Evolutionary conservation across 2,329 filamentous ascomycete species (phyloP).

Genomic region (Pseudogymnoascus sp.): DNA sequence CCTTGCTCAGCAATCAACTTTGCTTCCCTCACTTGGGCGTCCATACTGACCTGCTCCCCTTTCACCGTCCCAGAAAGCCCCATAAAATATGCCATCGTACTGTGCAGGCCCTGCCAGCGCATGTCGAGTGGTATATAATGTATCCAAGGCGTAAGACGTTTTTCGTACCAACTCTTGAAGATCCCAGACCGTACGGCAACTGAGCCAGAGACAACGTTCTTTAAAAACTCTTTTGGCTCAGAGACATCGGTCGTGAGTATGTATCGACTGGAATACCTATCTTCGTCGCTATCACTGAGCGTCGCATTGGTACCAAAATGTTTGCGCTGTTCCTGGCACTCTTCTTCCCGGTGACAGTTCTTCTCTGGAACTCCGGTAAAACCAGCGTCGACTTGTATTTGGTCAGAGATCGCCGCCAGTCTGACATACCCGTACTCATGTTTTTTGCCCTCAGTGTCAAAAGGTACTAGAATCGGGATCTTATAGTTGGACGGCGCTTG

Average conservation of each 20-base stretch:
- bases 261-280: constrained; percentile 39
- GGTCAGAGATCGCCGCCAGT: constrained; percentile 29
- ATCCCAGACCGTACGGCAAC: constrained; percentile 53
- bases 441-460: constrained; percentile 28
- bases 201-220: constrained; percentile 44
- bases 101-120: constrained; percentile 21
- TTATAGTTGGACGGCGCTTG: constrained; percentile 33
- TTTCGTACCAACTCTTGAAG: constrained; percentile 60
- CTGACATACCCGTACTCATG: constrained; percentile 36
- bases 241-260: constrained; percentile 51
- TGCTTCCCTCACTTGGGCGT: constrained; percentile 30
- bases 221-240: constrained; percentile 42
- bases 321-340: constrained; percentile 28
- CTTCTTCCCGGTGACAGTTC: constrained; percentile 26
- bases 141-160: constrained; percentile 51
- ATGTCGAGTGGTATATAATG: constrained; percentile 58
- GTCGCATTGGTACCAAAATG: constrained; percentile 24
- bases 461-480: constrained; percentile 19
- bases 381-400: constrained; percentile 29
- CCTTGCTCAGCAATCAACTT: constrained; percentile 46
- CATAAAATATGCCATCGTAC: constrained; percentile 26
- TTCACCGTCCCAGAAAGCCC: constrained; percentile 13
- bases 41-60: constrained; percentile 8
- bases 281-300: constrained; percentile 32
- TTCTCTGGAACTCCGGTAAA: constrained; percentile 30